Percentiles rank a stretch among this genome's conserved stretches.
Evolutionary conservation across 768 basidiomycete genomes (phyloP).

Genomic region (Chalciporus piperatus): DNA sequence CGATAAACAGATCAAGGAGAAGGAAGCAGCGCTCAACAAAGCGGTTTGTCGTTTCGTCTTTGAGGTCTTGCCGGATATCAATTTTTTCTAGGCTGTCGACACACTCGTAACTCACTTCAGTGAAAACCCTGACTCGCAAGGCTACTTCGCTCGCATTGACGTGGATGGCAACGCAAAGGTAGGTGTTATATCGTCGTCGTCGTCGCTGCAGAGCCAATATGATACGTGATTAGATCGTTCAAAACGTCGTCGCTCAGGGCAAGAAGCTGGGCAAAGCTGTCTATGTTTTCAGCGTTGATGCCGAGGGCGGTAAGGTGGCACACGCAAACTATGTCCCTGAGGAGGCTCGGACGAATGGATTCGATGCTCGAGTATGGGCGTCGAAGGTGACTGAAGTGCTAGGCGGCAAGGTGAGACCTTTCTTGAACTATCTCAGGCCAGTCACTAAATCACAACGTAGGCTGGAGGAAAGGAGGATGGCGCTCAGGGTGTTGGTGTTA

Average conservation of each 20-base stretch:
- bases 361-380: slow-evolving; percentile 91
- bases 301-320: slow-evolving; percentile 67
- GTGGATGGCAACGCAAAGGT: slow-evolving; percentile 89
- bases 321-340: slow-evolving; percentile 85
- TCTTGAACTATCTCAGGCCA: not conserved
- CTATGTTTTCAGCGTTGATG: slow-evolving; percentile 84
- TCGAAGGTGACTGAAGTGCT: slow-evolving; percentile 69
- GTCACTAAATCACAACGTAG: slow-evolving; percentile 37
- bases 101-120: slow-evolving; percentile 70
- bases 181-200: not conserved
- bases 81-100: slow-evolving; percentile 59
- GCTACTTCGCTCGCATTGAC: slow-evolving; percentile 68
- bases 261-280: slow-evolving; percentile 80
- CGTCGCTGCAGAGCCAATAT: not conserved
- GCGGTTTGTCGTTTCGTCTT: slow-evolving; percentile 43
- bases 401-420: slow-evolving; percentile 80
- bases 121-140: slow-evolving; percentile 66
- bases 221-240: slow-evolving; percentile 53
- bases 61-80: not conserved
- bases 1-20: slow-evolving; percentile 82
- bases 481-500: slow-evolving; percentile 83
- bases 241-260: slow-evolving; percentile 70
- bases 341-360: slow-evolving; percentile 55
- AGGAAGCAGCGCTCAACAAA: slow-evolving; percentile 73
- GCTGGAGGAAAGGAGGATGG: slow-evolving; percentile 95